phyloP scores from a whole-genome alignment of 192 early-diverging fungal species.

The Powellomyces hirtus region DNA sequence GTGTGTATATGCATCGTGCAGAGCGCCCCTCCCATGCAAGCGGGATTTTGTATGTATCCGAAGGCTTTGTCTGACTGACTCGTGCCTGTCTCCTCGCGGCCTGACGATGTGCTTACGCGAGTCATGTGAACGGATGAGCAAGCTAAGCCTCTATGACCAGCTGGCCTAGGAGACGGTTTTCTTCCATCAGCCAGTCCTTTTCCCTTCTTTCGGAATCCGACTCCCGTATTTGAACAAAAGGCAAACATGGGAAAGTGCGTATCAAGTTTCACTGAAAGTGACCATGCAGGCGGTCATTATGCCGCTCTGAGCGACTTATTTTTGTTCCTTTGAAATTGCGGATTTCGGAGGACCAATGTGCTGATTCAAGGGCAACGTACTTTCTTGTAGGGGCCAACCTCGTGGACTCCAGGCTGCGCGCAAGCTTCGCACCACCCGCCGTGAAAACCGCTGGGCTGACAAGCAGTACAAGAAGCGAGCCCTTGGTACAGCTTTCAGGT shows the following conservation, averaged over 20 bases:
- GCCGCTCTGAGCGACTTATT: neutral
- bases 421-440: conserved; percentile 96
- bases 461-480: conserved; percentile 99
- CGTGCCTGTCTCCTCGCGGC: too few relatives aligned
- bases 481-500: conserved; percentile 97
- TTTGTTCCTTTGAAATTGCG: neutral
- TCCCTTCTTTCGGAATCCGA: neutral
- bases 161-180: too few relatives aligned
- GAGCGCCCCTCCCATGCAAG: too few relatives aligned
- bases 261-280: neutral
- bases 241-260: conserved; percentile 17
- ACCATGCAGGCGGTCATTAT: neutral
- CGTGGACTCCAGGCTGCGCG: conserved; percentile 98
- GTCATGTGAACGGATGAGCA: too few relatives aligned
- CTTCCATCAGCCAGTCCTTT: too few relatives aligned
- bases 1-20: too few relatives aligned
- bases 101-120: too few relatives aligned
- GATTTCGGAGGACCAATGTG: too few relatives aligned
- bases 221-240: neutral
- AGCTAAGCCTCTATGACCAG: too few relatives aligned
- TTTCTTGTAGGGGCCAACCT: conserved; percentile 69
- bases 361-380: too few relatives aligned
- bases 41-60: too few relatives aligned
- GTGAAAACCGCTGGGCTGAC: conserved; percentile 98
- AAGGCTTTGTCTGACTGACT: too few relatives aligned